phyloP scores from a whole-genome alignment of 1,284 basidiomycete species.

The Tylopilus sp. region DNA sequence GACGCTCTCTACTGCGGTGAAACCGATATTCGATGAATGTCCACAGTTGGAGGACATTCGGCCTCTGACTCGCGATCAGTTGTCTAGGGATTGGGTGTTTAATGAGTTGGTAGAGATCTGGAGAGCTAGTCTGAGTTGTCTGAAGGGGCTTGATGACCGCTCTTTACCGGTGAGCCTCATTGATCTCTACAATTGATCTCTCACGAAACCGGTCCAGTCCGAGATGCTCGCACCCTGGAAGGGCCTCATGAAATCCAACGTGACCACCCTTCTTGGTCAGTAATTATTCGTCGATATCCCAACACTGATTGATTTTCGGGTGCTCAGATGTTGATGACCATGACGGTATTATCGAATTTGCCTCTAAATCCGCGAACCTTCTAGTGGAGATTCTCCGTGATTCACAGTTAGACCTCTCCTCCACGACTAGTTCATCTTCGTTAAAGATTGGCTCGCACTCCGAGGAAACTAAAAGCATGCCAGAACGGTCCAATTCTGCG shows the following conservation, averaged over 20 bases:
- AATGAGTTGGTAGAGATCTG: constrained; percentile 52
- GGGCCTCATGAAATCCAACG: constrained; percentile 40
- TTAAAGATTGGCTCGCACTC: constrained; percentile 11
- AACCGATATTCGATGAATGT: constrained; percentile 50
- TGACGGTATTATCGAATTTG: constrained; percentile 38
- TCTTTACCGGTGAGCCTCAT: constrained; percentile 41
- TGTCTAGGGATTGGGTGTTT: constrained; percentile 53
- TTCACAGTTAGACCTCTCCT: constrained; percentile 45
- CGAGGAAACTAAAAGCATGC: background rate
- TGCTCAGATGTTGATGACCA: constrained; percentile 33
- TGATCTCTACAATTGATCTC: constrained; percentile 7
- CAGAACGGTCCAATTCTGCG: constrained; percentile 36
- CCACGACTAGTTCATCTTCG: constrained; percentile 21
- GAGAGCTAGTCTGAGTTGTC: constrained; percentile 45
- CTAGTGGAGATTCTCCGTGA: constrained; percentile 53
- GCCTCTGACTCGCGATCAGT: constrained; percentile 52
- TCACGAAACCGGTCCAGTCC: constrained; percentile 22
- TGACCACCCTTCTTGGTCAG: constrained; percentile 30
- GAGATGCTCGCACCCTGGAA: constrained; percentile 43
- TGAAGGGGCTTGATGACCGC: constrained; percentile 40
- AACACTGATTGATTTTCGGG: constrained; percentile 11
- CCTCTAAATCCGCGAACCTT: constrained; percentile 39
- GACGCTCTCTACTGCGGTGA: constrained; percentile 43
- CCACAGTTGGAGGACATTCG: constrained; percentile 50
- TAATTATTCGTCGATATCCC: constrained; percentile 20